Percentiles rank a stretch among this genome's conserved stretches.
Evolutionary conservation across 1,139 yeast species (phyloP).

Genomic region (Debaryomycetaceae sp.): DNA sequence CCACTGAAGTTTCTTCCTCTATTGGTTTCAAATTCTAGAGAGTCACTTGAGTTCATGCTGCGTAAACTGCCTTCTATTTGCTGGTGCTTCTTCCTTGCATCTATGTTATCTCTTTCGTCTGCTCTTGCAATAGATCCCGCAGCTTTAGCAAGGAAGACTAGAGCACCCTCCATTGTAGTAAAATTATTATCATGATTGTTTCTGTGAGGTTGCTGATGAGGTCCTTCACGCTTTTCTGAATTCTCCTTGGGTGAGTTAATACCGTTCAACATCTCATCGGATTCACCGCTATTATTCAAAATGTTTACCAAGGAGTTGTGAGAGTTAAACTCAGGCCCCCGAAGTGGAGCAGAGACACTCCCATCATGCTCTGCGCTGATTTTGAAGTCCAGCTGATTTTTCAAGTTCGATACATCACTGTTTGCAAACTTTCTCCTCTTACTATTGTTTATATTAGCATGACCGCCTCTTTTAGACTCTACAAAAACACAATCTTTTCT

Average conservation of each 20-base stretch:
- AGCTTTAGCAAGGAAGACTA: conserved; percentile 70
- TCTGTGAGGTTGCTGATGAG: neutral
- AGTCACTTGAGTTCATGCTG: neutral
- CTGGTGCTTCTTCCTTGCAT: conserved; percentile 56
- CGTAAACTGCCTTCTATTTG: conserved; percentile 32
- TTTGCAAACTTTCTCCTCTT: conserved; percentile 16
- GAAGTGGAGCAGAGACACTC: neutral
- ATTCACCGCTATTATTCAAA: neutral
- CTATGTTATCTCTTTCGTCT: conserved; percentile 63
- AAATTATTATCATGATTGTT: conserved; percentile 16
- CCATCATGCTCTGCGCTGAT: neutral
- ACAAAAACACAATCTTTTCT: conserved; percentile 78
- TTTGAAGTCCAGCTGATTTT: neutral
- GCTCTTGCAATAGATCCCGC: conserved; percentile 72
- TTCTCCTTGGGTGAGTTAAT: neutral
- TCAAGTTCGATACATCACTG: neutral
- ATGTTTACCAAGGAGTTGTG: neutral
- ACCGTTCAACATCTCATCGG: neutral
- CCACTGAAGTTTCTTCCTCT: neutral
- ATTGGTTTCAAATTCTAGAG: neutral
- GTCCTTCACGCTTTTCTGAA: neutral
- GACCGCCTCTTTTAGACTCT: conserved; percentile 58
- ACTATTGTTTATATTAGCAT: conserved; percentile 44
- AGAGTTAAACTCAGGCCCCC: neutral
- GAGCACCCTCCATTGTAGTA: conserved; percentile 62